Base-by-base conservation (phyloP, 1,284 basidiomycete genomes). In the Gymnopus androsaceus region DNA sequence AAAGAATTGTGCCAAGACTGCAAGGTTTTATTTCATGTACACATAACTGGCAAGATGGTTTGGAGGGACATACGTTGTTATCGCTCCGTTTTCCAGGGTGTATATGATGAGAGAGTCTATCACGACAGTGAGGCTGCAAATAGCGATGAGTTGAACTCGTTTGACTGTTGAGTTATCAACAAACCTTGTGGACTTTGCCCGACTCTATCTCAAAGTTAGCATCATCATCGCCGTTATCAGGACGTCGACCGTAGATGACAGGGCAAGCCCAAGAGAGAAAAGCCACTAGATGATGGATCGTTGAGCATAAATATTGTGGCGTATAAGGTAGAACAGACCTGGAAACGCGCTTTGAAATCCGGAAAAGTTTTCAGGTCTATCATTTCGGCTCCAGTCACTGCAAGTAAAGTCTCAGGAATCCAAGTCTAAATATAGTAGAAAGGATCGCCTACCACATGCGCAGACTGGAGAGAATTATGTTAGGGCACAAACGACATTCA, bases 51-150 rank as follows among this genome's bases (percentile, higher is more conserved):
- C 8, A 28, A 11, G 15, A 19, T 27, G 5, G 23, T 21, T 12
- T 15, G 11, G 9, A 14, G 15, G 6, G n/a, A 55, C 54, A 12
- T 9, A 56, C 54, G 54, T 42, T 31, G 54, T 56, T 27, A 56
- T 50, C 11, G 54, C 54, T 23, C 54, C 54, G 44, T 56, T 56
- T 21, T 56, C 54, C 19, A 56, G 33, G 3, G 54, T 56, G 9
- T 44, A 42, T 12, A 56, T 7, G 6, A 44, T 50, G 2, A 56
- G 48, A 7, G 47, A 44, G 14, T 42, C 21, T 7, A 56, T 50
- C 19, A 56, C 54, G 15, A 30, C 41, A 14, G 41, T 30, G 6
- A 56, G 48, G 25, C 54, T 56, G 31, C 4, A 40, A 23, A 30
- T 30, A 31, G 17, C 15, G n/a, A n/a, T n/a, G n/a, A n/a, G n/a